Conservation (phyloP, 2,329 filamentous ascomycete genomes). For the Fusarium sp. region DNA sequence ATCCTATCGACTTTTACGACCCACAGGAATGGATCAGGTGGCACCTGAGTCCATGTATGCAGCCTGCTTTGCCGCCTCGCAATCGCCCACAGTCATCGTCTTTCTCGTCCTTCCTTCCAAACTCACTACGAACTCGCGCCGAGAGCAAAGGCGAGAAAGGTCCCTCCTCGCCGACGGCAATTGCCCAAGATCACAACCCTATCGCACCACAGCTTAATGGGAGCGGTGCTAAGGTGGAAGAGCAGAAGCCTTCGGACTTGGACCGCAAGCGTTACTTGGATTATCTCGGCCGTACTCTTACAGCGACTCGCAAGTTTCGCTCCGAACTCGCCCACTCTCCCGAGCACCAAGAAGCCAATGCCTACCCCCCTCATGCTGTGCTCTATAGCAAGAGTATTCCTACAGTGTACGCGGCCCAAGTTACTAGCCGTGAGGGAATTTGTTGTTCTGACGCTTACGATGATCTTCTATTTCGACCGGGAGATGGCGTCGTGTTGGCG, state of each 20-base stretch:
- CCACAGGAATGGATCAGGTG: constrained; percentile 83
- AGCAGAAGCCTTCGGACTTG: constrained; percentile 44
- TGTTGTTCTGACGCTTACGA: constrained; percentile 83
- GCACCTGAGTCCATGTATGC: constrained; percentile 81
- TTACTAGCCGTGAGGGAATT: constrained; percentile 79
- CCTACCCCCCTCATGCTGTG: constrained; percentile 83
- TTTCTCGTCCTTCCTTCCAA: constrained; percentile 62
- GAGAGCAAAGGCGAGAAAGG: constrained; percentile 57
- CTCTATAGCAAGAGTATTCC: constrained; percentile 90
- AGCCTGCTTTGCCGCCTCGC: constrained; percentile 72
- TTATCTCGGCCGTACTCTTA: constrained; percentile 82
- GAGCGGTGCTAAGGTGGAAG: constrained; percentile 36
- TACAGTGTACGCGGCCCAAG: constrained; percentile 84
- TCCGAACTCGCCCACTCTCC: constrained; percentile 74
- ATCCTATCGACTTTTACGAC: constrained; percentile 87
- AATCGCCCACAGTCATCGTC: constrained; percentile 56
- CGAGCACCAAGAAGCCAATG: constrained; percentile 71
- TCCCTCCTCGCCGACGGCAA: constrained; percentile 29
- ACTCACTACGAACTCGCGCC: constrained; percentile 59
- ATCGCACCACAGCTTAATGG: constrained; percentile 47
- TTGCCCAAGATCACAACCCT: constrained; percentile 54
- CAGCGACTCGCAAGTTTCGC: constrained; percentile 80
- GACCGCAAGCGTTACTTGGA: constrained; percentile 56
- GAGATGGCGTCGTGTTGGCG: constrained; percentile 90
- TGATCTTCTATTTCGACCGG: constrained; percentile 85